A percentile compares a stretch with the other conserved stretches of the same genome.
These are phyloP conservation scores for Thermochaetoides thermophila DNA, from an alignment of 495 filamentous ascomycete species.

Conservation along the genomic window DNA sequence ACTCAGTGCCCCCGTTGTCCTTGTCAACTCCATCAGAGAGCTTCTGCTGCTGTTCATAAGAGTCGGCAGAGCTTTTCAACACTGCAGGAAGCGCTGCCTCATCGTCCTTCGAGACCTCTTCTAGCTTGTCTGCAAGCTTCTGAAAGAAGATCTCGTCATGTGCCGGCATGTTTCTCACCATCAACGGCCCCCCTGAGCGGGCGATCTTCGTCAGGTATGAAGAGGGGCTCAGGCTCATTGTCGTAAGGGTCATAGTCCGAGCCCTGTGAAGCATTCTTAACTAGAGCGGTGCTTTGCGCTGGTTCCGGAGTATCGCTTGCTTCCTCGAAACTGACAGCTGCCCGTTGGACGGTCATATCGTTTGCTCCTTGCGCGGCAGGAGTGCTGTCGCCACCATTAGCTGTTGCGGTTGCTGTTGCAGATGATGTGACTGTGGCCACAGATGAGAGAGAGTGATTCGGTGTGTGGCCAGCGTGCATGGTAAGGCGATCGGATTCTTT, in stretches of 20 bases:
- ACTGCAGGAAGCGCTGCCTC: slow-evolving; percentile 25
- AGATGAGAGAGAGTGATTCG: slow-evolving; percentile 30
- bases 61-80: slow-evolving; percentile 12
- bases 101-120: slow-evolving; percentile 22
- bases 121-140: slow-evolving; percentile 27
- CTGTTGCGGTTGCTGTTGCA: slow-evolving; percentile 19
- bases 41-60: slow-evolving; percentile 1
- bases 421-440: slow-evolving; percentile 24
- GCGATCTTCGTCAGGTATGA: slow-evolving; percentile 20
- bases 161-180: slow-evolving; percentile 30
- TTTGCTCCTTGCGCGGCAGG: too few relatives aligned
- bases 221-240: slow-evolving; percentile 13
- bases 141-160: slow-evolving; percentile 33
- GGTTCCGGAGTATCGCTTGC: neutral
- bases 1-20: slow-evolving; percentile 16
- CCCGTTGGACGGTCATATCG: too few relatives aligned
- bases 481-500: slow-evolving; percentile 26
- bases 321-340: slow-evolving; percentile 1
- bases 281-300: neutral
- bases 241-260: slow-evolving; percentile 5
- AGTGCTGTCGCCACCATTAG: slow-evolving; percentile 26
- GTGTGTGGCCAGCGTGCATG: slow-evolving; percentile 36
- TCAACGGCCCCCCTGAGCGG: slow-evolving; percentile 29
- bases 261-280: neutral
- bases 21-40: slow-evolving; percentile 3